Evolutionary conservation across 1,284 basidiomycete species (phyloP).

Genomic region (Irpex sp.): DNA sequence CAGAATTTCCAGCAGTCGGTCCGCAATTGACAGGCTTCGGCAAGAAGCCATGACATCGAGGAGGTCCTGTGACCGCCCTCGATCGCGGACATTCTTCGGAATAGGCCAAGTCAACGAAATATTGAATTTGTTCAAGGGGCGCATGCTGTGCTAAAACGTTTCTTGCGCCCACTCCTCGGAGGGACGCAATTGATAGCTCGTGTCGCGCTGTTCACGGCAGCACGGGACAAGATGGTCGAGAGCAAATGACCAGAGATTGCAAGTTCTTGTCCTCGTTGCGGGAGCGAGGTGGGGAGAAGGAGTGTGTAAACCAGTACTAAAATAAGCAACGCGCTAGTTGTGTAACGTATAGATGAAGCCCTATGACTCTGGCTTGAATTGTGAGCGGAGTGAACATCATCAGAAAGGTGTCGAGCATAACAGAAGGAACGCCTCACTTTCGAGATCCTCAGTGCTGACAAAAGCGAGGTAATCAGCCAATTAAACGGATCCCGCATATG

Average conservation of each 20-base stretch:
- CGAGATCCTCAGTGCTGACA: background rate
- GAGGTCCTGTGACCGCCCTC: constrained; percentile 7
- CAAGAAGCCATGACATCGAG: background rate
- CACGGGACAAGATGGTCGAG: background rate
- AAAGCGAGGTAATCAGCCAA: background rate
- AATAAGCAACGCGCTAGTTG: background rate
- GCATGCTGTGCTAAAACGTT: background rate
- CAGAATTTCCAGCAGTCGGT: background rate
- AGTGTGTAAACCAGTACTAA: background rate
- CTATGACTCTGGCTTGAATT: background rate
- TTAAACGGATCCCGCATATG: background rate
- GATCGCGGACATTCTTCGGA: constrained; percentile 3
- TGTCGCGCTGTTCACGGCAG: background rate
- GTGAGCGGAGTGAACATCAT: background rate
- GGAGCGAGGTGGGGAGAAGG: background rate
- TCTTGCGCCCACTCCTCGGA: background rate
- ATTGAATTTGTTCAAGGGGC: background rate
- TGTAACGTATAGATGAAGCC: background rate
- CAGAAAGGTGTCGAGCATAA: background rate
- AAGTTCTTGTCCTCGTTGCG: background rate
- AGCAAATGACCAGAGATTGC: background rate
- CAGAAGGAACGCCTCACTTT: background rate
- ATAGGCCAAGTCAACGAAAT: background rate
- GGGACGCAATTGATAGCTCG: background rate
- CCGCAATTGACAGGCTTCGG: background rate